phyloP scores from a whole-genome alignment of 495 filamentous ascomycete genomes.

The Hyphodiscus hymeniophilus region DNA sequence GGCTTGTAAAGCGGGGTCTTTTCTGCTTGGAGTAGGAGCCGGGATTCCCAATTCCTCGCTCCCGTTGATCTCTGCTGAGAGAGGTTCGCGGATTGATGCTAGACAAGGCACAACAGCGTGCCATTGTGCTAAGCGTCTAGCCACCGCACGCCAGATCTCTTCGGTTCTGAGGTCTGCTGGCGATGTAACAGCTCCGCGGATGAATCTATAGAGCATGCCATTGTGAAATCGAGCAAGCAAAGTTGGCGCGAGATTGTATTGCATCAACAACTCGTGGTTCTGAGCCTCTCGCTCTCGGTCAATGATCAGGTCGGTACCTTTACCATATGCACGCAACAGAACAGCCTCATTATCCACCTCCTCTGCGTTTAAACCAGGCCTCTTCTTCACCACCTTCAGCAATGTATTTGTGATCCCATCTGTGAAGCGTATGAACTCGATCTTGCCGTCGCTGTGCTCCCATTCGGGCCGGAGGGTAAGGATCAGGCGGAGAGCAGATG shows the following conservation, averaged over 20 bases:
- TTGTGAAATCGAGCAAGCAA: slow-evolving; percentile 92
- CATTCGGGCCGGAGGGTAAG: slow-evolving; percentile 77
- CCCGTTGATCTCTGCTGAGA: slow-evolving; percentile 24
- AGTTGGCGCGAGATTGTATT: slow-evolving; percentile 70
- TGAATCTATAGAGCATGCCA: slow-evolving; percentile 89
- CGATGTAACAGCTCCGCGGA: slow-evolving; percentile 68
- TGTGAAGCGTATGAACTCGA: slow-evolving; percentile 86
- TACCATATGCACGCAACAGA: slow-evolving; percentile 87
- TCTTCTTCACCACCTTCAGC: slow-evolving; percentile 76
- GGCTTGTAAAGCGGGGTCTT: slow-evolving; percentile 31
- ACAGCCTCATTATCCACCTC: slow-evolving; percentile 81
- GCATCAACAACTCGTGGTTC: slow-evolving; percentile 63
- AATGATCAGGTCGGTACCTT: slow-evolving; percentile 90
- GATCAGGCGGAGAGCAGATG: slow-evolving; percentile 70
- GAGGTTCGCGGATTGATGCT: slow-evolving; percentile 25
- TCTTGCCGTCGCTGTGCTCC: slow-evolving; percentile 61
- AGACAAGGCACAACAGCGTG: slow-evolving; percentile 71
- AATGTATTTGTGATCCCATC: slow-evolving; percentile 99
- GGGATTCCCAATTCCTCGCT: slow-evolving; percentile 22
- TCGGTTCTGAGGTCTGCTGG: slow-evolving; percentile 69
- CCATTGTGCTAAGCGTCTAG: slow-evolving; percentile 80
- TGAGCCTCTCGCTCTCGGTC: slow-evolving; percentile 81
- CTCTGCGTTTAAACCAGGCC: slow-evolving; percentile 64
- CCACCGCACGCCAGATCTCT: slow-evolving; percentile 72
- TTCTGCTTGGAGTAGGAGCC: slow-evolving; percentile 15